Evolutionary conservation across 305 asterid species (phyloP).

Genomic region (Fraxinus xanthoxyloides): DNA sequence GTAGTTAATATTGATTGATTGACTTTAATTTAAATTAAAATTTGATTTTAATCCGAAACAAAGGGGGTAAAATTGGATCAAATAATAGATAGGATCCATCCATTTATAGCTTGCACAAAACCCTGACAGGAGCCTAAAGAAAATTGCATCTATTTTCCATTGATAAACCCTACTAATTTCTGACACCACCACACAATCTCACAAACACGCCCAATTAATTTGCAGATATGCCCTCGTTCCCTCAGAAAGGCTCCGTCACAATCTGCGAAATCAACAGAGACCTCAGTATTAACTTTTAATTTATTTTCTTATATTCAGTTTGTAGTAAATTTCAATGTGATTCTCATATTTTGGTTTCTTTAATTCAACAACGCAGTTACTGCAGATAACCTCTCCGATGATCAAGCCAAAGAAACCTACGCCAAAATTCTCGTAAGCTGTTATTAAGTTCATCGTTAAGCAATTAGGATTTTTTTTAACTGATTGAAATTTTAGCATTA

Average conservation of each 20-base stretch:
- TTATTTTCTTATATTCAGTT: not conserved
- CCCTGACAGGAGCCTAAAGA: slow-evolving; percentile 38
- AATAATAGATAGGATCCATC: no score
- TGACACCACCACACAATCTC: not conserved
- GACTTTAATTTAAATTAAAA: no score
- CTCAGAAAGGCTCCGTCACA: slow-evolving; percentile 81
- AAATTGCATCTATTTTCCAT: not conserved
- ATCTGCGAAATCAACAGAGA: slow-evolving; percentile 89
- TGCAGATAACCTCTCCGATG: slow-evolving; percentile 67
- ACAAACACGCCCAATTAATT: not conserved
- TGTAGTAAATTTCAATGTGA: not conserved
- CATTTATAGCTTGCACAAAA: not conserved
- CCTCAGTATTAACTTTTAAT: slow-evolving; percentile 38
- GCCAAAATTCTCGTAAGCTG: slow-evolving; percentile 64
- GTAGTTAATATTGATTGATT: no score
- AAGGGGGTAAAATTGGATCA: no score
- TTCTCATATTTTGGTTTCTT: not conserved
- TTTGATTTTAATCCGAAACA: no score
- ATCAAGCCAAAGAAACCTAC: slow-evolving; percentile 71
- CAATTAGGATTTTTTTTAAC: not conserved
- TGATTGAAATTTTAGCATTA: not conserved
- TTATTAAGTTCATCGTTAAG: not conserved
- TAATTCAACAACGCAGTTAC: slow-evolving; percentile 53
- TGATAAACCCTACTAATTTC: slow-evolving; percentile 41
- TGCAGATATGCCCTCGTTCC: slow-evolving; percentile 67